A percentile compares a stretch with the other conserved stretches of the same genome.
These are phyloP conservation scores for Ottelia alismoides DNA, from an alignment of 106 monocot species.

Conservation along the genomic window DNA sequence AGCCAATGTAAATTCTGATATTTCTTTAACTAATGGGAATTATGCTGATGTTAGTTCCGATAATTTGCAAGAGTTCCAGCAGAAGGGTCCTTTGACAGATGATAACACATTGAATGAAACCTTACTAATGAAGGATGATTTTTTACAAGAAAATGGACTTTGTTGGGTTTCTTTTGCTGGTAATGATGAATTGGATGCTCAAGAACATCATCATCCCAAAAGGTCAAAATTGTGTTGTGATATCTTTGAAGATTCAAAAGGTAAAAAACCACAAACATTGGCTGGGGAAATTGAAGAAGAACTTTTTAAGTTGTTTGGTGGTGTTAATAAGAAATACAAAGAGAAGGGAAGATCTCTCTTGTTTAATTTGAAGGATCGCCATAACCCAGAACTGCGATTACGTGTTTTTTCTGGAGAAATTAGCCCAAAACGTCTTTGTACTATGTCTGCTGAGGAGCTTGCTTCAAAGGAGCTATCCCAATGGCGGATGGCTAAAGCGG, in stretches of 20 bases:
- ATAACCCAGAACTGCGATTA: constrained; percentile 68
- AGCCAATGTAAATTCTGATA: constrained; percentile 6
- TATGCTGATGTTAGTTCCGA: too few relatives aligned
- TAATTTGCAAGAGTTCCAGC: too few relatives aligned
- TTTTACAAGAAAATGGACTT: constrained; percentile 68
- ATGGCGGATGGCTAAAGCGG: constrained; percentile 83
- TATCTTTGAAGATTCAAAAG: constrained; percentile 2
- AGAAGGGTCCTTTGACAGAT: constrained; percentile 7
- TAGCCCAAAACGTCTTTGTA: constrained; percentile 58
- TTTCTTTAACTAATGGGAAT: too few relatives aligned
- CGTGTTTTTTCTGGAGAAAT: constrained; percentile 66
- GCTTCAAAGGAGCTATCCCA: constrained; percentile 86
- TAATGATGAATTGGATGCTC: constrained; percentile 11
- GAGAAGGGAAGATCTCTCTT: constrained; percentile 83
- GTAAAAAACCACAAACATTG: constrained; percentile 23
- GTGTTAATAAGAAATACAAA: constrained; percentile 95
- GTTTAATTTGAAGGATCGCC: constrained; percentile 81
- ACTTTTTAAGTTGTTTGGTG: constrained; percentile 63
- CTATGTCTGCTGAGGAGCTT: constrained; percentile 85
- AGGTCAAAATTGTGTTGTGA: constrained; percentile 29
- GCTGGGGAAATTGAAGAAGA: constrained; percentile 76
- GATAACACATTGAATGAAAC: constrained; percentile 8
- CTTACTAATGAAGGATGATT: constrained; percentile 51
- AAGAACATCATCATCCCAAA: constrained; percentile 18
- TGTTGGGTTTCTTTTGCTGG: constrained; percentile 44